Base-by-base conservation (phyloP, 805 yeast genomes). In the Hanseniaspora lachancei region DNA sequence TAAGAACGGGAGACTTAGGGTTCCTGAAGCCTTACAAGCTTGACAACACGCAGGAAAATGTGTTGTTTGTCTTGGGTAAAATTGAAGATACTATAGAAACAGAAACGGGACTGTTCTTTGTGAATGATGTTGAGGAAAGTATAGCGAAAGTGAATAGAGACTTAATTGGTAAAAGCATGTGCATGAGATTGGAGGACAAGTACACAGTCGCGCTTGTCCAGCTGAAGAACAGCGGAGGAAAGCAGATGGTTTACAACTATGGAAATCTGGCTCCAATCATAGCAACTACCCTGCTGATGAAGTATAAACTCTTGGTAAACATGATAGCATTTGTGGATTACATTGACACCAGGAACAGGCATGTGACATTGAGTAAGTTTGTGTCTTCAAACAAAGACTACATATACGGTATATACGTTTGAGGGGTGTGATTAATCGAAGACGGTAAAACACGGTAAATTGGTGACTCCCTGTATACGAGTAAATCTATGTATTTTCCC, bases 1-100 rank as follows among this genome's bases (percentile, higher is more conserved):
- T 86, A 61, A 74, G 98, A 60, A 93, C 97, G 0, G 97, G 97
- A 1, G 97, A 93, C 64, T 72, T 93, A 39, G 99, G 99, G 0
- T 93, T 93, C 66, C 73, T 93, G 55, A 95, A 89, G 63, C 83
- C 81, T 21, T 81, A 88, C 5, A 74, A 77, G 3, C 62, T 75
- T 65, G 66, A 71, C 54, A 52, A 68, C 65, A 75, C 64, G 9
- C 66, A 64, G 29, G 64, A 70, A 13, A 70, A 70, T 36, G 81
- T 93, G 5, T 72, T 93, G 52, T 93, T 84, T 67, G 88, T 88
- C 5, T 68, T 93, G 48, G 97, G 98, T 0, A 75, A 81, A 50
- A 82, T 93, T 42, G 79, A 86, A 7, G 91, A 85, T 60, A 89
- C 97, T 0, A 82, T 93, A 68, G 99, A 93, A 66, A 46, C 49